Evolutionary conservation across 805 yeast species (phyloP).

Genomic region (Kurtzmaniella fragi): DNA sequence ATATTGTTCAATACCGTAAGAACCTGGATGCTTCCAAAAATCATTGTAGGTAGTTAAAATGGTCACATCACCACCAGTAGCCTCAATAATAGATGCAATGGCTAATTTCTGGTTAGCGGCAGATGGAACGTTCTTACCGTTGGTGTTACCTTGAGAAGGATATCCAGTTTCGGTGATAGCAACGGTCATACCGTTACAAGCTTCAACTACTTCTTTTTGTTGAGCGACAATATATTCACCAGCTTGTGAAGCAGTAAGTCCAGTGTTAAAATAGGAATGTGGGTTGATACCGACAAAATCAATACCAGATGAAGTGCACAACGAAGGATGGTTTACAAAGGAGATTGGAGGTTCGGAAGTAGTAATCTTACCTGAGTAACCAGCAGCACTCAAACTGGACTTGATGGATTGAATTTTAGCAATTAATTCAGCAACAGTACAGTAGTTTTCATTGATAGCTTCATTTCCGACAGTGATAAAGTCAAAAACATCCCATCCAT

Average conservation of each 20-base stretch:
- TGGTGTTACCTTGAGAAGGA: slow-evolving; percentile 66
- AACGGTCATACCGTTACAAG: slow-evolving; percentile 55
- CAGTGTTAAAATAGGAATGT: slow-evolving; percentile 75
- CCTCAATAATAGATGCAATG: slow-evolving; percentile 54
- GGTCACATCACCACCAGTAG: slow-evolving; percentile 56
- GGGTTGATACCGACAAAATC: slow-evolving; percentile 86
- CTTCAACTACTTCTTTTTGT: slow-evolving; percentile 44
- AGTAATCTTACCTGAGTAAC: slow-evolving; percentile 71
- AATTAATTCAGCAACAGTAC: slow-evolving; percentile 57
- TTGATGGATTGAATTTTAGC: slow-evolving; percentile 63
- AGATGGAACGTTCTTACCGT: slow-evolving; percentile 73
- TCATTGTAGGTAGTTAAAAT: slow-evolving; percentile 80
- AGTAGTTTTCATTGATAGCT: slow-evolving; percentile 63
- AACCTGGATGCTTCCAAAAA: slow-evolving; percentile 83
- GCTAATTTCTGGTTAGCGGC: slow-evolving; percentile 69
- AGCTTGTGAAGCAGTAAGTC: slow-evolving; percentile 57
- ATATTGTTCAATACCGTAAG: slow-evolving; percentile 78
- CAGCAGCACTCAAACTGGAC: slow-evolving; percentile 53
- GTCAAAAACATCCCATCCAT: slow-evolving; percentile 71
- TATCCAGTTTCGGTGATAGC: slow-evolving; percentile 84
- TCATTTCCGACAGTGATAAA: slow-evolving; percentile 85
- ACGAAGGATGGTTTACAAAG: slow-evolving; percentile 54
- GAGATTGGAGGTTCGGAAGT: slow-evolving; percentile 89
- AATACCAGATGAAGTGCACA: slow-evolving; percentile 66
- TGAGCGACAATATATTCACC: slow-evolving; percentile 71